Percentiles rank a stretch among this genome's conserved stretches.
These are phyloP conservation scores for Teratosphaeria epicoccoides DNA, from an alignment of 2,329 filamentous ascomycete species.

Conservation along the genomic window DNA sequence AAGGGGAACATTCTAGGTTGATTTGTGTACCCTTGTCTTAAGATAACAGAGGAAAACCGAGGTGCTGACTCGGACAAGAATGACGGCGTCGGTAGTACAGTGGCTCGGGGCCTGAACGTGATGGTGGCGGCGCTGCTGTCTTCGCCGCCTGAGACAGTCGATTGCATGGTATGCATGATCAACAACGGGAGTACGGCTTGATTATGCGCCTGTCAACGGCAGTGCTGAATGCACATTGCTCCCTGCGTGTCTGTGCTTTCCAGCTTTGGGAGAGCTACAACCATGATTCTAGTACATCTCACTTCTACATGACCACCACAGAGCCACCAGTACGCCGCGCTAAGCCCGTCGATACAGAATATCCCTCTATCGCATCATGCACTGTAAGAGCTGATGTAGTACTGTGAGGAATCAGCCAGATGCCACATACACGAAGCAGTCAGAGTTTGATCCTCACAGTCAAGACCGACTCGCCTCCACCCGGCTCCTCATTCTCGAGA, in stretches of 20 bases:
- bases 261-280: too few species aligned
- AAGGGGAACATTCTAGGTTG: background rate
- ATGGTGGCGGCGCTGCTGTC: background rate
- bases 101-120: background rate
- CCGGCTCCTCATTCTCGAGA: conserved; percentile 59
- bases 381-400: conserved; percentile 50
- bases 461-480: conserved; percentile 60
- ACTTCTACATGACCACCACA: background rate
- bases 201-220: background rate
- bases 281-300: background rate
- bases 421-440: background rate
- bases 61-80: background rate
- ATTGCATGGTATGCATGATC: background rate
- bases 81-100: background rate
- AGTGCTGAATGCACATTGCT: background rate
- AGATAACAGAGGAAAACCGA: background rate
- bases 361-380: conserved; percentile 11
- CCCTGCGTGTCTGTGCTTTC: background rate
- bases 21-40: background rate
- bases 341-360: background rate
- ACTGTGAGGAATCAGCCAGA: conserved; percentile 27
- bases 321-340: background rate
- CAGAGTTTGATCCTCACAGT: conserved; percentile 47
- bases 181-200: background rate
- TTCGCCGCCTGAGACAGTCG: background rate